Evolutionary conservation across 2,329 filamentous ascomycete species (phyloP).

Genomic region (Triangularia setosa): DNA sequence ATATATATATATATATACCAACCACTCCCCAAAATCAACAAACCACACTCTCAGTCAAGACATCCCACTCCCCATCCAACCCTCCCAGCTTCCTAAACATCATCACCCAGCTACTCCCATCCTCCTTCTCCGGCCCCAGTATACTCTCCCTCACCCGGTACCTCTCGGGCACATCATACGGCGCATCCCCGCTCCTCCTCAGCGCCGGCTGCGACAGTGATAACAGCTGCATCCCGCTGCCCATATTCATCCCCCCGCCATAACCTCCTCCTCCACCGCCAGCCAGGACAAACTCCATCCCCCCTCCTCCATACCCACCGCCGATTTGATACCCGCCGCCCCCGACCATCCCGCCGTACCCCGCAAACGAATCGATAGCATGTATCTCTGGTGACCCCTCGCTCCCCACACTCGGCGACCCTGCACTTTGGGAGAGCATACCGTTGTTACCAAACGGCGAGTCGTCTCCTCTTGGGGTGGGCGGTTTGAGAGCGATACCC

Average conservation of each 20-base stretch:
- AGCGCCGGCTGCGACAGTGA: background rate
- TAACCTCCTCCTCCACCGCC: background rate
- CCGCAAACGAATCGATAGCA: background rate
- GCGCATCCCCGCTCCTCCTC: constrained; percentile 26
- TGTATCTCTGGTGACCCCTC: constrained; percentile 11
- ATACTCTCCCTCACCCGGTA: constrained; percentile 31
- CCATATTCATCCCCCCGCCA: constrained; percentile 2
- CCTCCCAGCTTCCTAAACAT: constrained; percentile 31
- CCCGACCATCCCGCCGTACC: no score
- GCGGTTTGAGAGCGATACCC: constrained; percentile 20
- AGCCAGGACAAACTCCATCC: background rate
- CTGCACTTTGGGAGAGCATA: background rate
- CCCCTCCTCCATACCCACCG: background rate
- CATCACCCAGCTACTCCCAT: constrained; percentile 31
- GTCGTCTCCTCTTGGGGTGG: constrained; percentile 17
- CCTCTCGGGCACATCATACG: constrained; percentile 33
- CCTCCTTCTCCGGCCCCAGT: constrained; percentile 30
- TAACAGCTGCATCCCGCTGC: background rate
- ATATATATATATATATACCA: background rate
- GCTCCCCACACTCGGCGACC: constrained; percentile 6
- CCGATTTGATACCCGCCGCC: background rate
- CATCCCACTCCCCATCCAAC: constrained; percentile 30
- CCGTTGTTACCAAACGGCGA: constrained; percentile 5
- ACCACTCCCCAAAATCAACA: background rate
- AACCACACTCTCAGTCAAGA: constrained; percentile 28